Percentiles rank a stretch among this genome's conserved stretches.
Evolutionary conservation across 139 green algal genomes (phyloP).

Genomic region (Nannochloris sp.): DNA sequence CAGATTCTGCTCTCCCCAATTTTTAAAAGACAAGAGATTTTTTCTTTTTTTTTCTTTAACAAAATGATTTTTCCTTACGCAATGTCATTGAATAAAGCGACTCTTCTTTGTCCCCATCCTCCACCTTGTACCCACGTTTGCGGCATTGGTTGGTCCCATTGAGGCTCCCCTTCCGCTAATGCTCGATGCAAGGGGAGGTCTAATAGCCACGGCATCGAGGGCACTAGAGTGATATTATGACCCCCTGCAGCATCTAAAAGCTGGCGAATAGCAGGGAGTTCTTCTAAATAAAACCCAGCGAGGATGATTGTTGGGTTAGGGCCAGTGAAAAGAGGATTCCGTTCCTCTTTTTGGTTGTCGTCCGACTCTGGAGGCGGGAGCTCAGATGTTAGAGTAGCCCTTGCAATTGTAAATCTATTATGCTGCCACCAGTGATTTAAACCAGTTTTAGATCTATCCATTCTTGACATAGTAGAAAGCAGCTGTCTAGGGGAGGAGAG

Average conservation of each 20-base stretch:
- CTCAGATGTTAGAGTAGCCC: too few species aligned
- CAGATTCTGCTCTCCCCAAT: too few species aligned
- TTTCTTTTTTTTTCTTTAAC: too few species aligned
- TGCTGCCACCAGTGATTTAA: too few species aligned
- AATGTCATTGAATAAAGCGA: conserved; percentile 17
- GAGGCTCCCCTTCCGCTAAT: neutral
- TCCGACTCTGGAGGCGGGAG: too few species aligned
- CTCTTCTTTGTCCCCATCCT: conserved; percentile 22
- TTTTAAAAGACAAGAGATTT: too few species aligned
- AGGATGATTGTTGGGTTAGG: neutral
- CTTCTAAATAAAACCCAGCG: conserved; percentile 21
- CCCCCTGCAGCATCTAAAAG: conserved; percentile 16
- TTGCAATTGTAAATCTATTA: too few species aligned
- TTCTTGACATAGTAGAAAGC: too few species aligned
- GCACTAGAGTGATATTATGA: neutral
- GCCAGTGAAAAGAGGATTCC: neutral
- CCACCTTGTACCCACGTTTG: conserved; percentile 12
- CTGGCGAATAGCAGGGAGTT: conserved; percentile 12
- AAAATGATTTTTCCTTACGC: too few species aligned
- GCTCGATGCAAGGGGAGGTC: neutral
- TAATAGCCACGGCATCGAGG: neutral
- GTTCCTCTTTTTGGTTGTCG: too few species aligned
- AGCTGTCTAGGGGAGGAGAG: too few species aligned
- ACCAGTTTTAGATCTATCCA: too few species aligned
- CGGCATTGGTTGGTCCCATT: conserved; percentile 5